phyloP scores from a whole-genome alignment of 2,329 filamentous ascomycete species.

The Venturia aucupariae region DNA sequence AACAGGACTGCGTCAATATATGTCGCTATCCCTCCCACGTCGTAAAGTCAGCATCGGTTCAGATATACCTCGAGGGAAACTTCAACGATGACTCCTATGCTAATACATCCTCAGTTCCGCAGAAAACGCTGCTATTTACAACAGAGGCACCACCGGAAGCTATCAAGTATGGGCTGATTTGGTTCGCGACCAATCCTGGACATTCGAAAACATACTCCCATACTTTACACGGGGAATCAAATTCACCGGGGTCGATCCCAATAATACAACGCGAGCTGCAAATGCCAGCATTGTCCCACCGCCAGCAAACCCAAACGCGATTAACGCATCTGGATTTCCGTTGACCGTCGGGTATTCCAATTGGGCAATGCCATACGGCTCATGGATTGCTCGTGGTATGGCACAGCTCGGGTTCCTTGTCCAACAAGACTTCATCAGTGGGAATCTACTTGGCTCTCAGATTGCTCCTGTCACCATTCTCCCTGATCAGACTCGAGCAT shows the following conservation, averaged over 20 bases:
- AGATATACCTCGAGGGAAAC: neutral
- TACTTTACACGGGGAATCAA: conserved; percentile 24
- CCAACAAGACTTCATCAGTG: conserved; percentile 4
- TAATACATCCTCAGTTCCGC: conserved; percentile 1
- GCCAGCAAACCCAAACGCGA: conserved; percentile 15
- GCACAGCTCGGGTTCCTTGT: conserved; percentile 3
- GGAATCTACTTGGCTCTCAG: conserved; percentile 6
- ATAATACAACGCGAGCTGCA: conserved; percentile 20
- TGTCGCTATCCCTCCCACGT: no score
- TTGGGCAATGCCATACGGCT: conserved; percentile 7
- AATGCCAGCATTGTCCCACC: conserved; percentile 20
- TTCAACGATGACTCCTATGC: neutral
- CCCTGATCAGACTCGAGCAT: conserved; percentile 10
- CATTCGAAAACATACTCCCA: conserved; percentile 22
- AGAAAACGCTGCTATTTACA: conserved; percentile 11
- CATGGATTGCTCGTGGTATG: conserved; percentile 10
- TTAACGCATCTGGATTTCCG: conserved; percentile 6
- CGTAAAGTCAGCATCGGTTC: no score
- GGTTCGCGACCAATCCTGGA: conserved; percentile 25
- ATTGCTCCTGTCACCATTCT: neutral
- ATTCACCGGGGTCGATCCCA: conserved; percentile 21
- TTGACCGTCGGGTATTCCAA: conserved; percentile 11
- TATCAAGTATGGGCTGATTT: conserved; percentile 22
- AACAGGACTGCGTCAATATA: no score
- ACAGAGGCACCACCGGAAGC: conserved; percentile 9